A percentile compares a stretch with the other conserved stretches of the same genome.
Evolutionary conservation across 495 filamentous ascomycete species (phyloP).

Genomic region (Penicillium argentinense): DNA sequence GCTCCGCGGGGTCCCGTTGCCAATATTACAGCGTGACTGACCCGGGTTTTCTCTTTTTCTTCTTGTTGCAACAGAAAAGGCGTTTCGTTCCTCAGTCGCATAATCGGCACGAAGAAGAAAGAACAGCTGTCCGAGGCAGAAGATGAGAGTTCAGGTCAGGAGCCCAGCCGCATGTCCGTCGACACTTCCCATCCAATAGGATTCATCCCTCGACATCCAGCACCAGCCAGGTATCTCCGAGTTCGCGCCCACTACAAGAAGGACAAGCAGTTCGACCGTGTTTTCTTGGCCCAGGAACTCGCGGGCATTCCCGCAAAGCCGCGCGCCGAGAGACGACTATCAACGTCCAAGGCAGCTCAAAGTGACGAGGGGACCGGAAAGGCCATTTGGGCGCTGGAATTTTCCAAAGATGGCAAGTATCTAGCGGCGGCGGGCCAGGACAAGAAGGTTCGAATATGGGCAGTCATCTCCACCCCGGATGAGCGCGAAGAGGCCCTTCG

Average conservation of each 20-base stretch:
- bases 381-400: conserved; percentile 89
- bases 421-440: conserved; percentile 89
- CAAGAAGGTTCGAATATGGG: conserved; percentile 83
- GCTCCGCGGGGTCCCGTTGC: too few species aligned
- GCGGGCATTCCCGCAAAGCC: conserved; percentile 25
- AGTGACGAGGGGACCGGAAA: conserved; percentile 36
- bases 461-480: conserved; percentile 77
- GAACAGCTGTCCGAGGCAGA: conserved; percentile 48
- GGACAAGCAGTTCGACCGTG: conserved; percentile 74
- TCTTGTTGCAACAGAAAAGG: conserved; percentile 61
- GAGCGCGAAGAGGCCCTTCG: conserved; percentile 71
- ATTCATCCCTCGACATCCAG: conserved; percentile 83
- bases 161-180: conserved; percentile 70
- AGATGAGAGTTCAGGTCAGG: conserved; percentile 72
- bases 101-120: conserved; percentile 77
- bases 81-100: conserved; percentile 86
- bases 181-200: conserved; percentile 82
- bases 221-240: conserved; percentile 89
- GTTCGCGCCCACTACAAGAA: conserved; percentile 81
- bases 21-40: too few species aligned
- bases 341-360: conserved; percentile 31
- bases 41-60: neutral
- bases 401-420: conserved; percentile 91
- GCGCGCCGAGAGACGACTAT: conserved; percentile 23
- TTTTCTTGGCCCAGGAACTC: conserved; percentile 92